These are phyloP conservation scores for Cadophora sp. DNA, from an alignment of 2,329 filamentous ascomycete genomes.

Conservation along the genomic window DNA sequence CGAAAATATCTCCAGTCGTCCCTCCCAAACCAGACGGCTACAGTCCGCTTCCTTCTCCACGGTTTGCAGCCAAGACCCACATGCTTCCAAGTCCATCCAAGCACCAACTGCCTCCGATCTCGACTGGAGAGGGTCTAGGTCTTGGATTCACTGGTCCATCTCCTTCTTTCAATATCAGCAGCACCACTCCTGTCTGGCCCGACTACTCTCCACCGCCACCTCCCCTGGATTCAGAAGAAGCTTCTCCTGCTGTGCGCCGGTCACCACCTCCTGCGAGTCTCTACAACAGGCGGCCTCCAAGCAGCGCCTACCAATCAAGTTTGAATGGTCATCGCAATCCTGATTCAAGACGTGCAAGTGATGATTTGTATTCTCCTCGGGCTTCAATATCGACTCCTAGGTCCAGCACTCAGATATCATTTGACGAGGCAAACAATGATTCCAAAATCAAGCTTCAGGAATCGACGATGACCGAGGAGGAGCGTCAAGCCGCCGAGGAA, in stretches of 20 bases:
- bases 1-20: conserved; percentile 38
- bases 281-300: conserved; percentile 36
- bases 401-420: conserved; percentile 43
- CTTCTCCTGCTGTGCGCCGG: conserved; percentile 28
- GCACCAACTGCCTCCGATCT: conserved; percentile 37
- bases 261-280: conserved; percentile 34
- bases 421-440: conserved; percentile 33
- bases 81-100: conserved; percentile 23
- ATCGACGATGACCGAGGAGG: conserved; percentile 36
- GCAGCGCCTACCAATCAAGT: conserved; percentile 41
- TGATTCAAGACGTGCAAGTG: conserved; percentile 42
- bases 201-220: conserved; percentile 38
- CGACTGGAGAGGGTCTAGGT: conserved; percentile 38
- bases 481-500: conserved; percentile 56
- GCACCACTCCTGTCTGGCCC: conserved; percentile 35
- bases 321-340: conserved; percentile 36
- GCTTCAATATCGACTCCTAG: conserved; percentile 43
- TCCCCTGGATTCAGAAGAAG: conserved; percentile 24
- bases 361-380: conserved; percentile 42
- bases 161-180: conserved; percentile 29
- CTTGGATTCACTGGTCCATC: conserved; percentile 35
- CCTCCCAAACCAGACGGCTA: conserved; percentile 40
- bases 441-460: conserved; percentile 24
- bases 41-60: conserved; percentile 39
- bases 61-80: conserved; percentile 23